Percentiles rank a stretch among this genome's conserved stretches.
Conservation (phyloP, 1,284 basidiomycete species). For the Phellopilus nigrolimitatus region DNA sequence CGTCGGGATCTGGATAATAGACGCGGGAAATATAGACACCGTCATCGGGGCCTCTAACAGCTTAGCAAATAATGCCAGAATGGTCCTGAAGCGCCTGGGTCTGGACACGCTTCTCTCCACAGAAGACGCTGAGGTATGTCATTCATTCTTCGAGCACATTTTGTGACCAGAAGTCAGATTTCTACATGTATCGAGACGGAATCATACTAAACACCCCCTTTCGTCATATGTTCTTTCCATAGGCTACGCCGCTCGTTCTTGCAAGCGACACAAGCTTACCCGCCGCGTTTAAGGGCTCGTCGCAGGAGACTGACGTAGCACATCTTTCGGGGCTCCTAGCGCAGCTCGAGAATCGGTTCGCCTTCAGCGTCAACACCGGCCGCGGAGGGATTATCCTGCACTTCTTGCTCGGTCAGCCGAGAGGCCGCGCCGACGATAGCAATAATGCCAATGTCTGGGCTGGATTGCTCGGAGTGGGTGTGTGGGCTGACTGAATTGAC, state of each 20-base stretch:
- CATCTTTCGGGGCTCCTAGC: neutral
- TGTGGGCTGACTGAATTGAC: constrained; percentile 11
- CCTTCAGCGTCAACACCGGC: constrained; percentile 3
- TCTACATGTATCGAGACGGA: too few relatives aligned
- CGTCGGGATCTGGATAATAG: constrained; percentile 47
- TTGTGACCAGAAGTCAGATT: too few relatives aligned
- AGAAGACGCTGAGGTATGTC: neutral
- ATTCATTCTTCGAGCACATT: neutral
- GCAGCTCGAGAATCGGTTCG: constrained; percentile 6
- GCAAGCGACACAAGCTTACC: constrained; percentile 5
- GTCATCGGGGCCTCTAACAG: neutral
- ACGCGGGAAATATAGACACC: constrained; percentile 22
- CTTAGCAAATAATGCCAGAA: constrained; percentile 2
- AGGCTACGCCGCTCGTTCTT: constrained; percentile 1
- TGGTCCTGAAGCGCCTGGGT: constrained; percentile 8
- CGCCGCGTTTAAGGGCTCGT: neutral
- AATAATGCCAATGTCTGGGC: too few relatives aligned
- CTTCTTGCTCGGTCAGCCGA: constrained; percentile 11
- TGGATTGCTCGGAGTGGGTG: constrained; percentile 13
- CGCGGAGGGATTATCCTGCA: constrained; percentile 1
- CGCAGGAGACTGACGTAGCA: neutral
- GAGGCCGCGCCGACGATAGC: neutral
- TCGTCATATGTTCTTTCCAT: neutral
- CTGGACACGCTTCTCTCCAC: constrained; percentile 12
- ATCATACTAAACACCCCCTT: neutral